These are phyloP conservation scores for Staphylotrichum longicolle DNA, from an alignment of 495 filamentous ascomycete genomes.

Conservation along the genomic window DNA sequence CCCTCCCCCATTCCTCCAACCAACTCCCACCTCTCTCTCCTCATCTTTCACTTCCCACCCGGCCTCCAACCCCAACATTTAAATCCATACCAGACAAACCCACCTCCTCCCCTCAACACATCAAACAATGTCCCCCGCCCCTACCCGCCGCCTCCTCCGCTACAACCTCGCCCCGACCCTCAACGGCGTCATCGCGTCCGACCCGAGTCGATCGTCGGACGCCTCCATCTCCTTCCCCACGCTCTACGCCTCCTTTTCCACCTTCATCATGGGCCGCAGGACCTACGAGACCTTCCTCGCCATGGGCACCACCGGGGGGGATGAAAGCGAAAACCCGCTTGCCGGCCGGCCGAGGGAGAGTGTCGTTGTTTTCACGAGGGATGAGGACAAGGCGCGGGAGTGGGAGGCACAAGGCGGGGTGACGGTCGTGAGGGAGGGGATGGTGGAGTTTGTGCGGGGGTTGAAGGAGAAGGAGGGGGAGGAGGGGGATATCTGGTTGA, in stretches of 20 bases:
- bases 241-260: slow-evolving; percentile 16
- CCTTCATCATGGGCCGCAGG: slow-evolving; percentile 23
- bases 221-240: slow-evolving; percentile 22
- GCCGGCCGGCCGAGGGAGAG: slow-evolving; percentile 1
- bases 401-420: not conserved
- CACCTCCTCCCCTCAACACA: no score
- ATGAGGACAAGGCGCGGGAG: not conserved
- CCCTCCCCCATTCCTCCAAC: no score
- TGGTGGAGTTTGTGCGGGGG: slow-evolving; percentile 7
- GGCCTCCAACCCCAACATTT: no score
- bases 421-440: slow-evolving; percentile 10
- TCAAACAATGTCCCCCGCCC: no score
- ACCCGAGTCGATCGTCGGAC: slow-evolving; percentile 20
- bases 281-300: slow-evolving; percentile 22
- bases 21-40: no score
- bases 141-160: slow-evolving; percentile 6
- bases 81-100: no score
- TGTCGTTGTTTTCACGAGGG: slow-evolving; percentile 12
- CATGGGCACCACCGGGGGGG: not conserved
- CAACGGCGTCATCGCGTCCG: slow-evolving; percentile 24
- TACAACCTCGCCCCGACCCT: slow-evolving; percentile 26
- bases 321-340: slow-evolving; percentile 6
- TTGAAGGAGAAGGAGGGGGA: not conserved
- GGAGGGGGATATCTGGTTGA: slow-evolving; percentile 23
- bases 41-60: no score